Base-by-base conservation (phyloP, 352 stramenopile species). In the Pythium phragmiticola region DNA sequence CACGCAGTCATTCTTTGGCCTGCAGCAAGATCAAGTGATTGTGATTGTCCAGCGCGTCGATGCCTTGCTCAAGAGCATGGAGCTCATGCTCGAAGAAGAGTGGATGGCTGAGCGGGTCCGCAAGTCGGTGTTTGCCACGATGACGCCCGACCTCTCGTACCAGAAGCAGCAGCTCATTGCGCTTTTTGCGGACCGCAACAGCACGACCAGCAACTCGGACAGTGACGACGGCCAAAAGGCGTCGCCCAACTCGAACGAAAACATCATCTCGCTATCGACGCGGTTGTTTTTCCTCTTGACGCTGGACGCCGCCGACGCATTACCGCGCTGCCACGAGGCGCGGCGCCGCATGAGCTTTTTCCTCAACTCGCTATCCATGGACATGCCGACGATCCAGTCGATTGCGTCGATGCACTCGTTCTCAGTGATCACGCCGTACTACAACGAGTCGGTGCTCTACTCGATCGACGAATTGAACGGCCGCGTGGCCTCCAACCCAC, bases 291-390 rank as follows among this genome's bases (percentile, higher is more conserved):
- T 93, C 56, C 68, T 96, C 60, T 71, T 96, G 34, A 96, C 88
- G 3, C 65, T 96, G 6, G 88, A 96, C 70, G 85, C 83, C 28
- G 80, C 84, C 0, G 88, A 96, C 68, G 82, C 88, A 6, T 63
- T 94, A 30, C 88, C 88, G 21, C 88, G 88, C 21, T 94, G 84
- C 60, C 79, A 90, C 34, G 88, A 96, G 74, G 88, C 84, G 7
- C 84, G 89, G 66, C 84, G 86, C 16, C 84, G 88, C n/a, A 91
- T 96, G 84, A 92, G 86, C 68, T 96, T 96, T 60, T 96, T 96
- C 66, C 51, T 91, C 46, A 96, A 96, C 65, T 96, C 88, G 36
- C 52, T 96, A 50, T 87, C 82, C 67, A 96, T 96, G 88, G 77
- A 90, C 39, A 96, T 96, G 69, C 86, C 88, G n/a, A 77, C 73